Conservation (phyloP, 768 basidiomycete species). For the Boletus reticulatus region DNA sequence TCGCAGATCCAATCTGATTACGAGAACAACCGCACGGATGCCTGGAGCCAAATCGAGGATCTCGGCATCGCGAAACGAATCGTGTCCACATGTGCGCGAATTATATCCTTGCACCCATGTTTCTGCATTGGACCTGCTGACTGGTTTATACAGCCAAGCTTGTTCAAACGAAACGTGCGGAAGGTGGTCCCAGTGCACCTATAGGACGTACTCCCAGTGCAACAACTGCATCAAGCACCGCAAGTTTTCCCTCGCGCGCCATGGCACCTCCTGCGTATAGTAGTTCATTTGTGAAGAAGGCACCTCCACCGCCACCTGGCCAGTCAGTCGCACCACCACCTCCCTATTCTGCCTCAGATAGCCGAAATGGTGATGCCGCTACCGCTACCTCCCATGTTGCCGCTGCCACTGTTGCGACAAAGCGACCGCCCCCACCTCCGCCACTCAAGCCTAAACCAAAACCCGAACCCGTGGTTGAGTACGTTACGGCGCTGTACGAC, state of each 20-base stretch:
- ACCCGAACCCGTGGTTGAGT: slow-evolving; percentile 56
- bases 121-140: slow-evolving; percentile 6
- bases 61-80: slow-evolving; percentile 82
- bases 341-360: slow-evolving; percentile 23
- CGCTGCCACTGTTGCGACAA: slow-evolving; percentile 43
- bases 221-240: slow-evolving; percentile 26
- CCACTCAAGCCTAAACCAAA: slow-evolving; percentile 88
- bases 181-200: slow-evolving; percentile 34
- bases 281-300: slow-evolving; percentile 39
- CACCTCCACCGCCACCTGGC: slow-evolving; percentile 37
- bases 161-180: slow-evolving; percentile 53
- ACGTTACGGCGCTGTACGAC: slow-evolving; percentile 93
- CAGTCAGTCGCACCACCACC: slow-evolving; percentile 46
- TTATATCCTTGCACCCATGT: background rate
- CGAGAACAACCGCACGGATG: slow-evolving; percentile 79
- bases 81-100: slow-evolving; percentile 74
- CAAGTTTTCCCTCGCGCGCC: slow-evolving; percentile 23
- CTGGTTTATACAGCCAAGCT: slow-evolving; percentile 50
- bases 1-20: slow-evolving; percentile 76
- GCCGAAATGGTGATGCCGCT: slow-evolving; percentile 30
- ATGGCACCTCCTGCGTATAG: slow-evolving; percentile 24
- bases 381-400: slow-evolving; percentile 17
- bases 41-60: slow-evolving; percentile 73
- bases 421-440: slow-evolving; percentile 89
- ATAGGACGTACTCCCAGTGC: slow-evolving; percentile 29